A percentile compares a stretch with the other conserved stretches of the same genome.
Evolutionary conservation across 768 basidiomycete species (phyloP).

Genomic region (Collybiopsis confluens): DNA sequence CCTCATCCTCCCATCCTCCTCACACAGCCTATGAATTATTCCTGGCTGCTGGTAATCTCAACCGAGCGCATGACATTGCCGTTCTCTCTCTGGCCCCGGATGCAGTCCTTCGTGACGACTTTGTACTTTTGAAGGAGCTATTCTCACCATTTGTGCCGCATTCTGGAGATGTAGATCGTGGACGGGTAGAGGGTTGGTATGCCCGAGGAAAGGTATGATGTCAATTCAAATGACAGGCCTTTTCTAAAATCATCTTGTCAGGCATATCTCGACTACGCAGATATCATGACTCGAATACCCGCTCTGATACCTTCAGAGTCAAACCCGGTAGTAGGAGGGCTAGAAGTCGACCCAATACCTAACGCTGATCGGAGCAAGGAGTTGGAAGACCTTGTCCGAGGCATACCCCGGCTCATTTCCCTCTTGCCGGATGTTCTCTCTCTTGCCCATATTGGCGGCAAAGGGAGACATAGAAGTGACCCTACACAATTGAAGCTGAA

Average conservation of each 20-base stretch:
- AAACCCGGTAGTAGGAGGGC: constrained; percentile 19
- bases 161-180: constrained; percentile 11
- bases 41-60: constrained; percentile 62
- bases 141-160: constrained; percentile 62
- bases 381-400: constrained; percentile 55
- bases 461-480: constrained; percentile 24
- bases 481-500: constrained; percentile 49
- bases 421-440: constrained; percentile 58
- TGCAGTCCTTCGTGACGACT: constrained; percentile 67
- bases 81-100: constrained; percentile 86
- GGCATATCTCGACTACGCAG: constrained; percentile 65
- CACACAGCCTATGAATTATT: constrained; percentile 67
- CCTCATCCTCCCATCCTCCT: background rate
- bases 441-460: background rate
- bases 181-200: constrained; percentile 68
- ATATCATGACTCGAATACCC: constrained; percentile 58
- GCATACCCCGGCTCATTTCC: constrained; percentile 61
- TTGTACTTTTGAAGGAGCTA: constrained; percentile 59
- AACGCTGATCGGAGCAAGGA: constrained; percentile 47
- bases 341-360: constrained; percentile 32
- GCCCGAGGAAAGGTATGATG: constrained; percentile 71
- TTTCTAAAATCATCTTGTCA: background rate
- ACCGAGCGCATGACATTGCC: constrained; percentile 80
- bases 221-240: background rate
- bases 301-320: constrained; percentile 31